Evolutionary conservation across 345 rosid genomes (phyloP).

Genomic region (Kernera saxatilis): DNA sequence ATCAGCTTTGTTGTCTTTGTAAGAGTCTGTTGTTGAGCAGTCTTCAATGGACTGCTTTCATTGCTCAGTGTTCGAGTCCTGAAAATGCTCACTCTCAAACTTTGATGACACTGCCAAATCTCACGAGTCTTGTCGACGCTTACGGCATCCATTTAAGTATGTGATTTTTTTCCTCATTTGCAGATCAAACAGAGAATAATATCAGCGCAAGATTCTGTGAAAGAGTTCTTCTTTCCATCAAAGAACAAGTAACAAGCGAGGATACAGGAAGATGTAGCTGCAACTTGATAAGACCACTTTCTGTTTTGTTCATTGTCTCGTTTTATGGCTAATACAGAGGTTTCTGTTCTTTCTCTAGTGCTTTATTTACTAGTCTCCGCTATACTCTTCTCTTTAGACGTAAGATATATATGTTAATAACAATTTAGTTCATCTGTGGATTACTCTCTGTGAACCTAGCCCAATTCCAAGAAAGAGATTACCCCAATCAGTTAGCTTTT

Average conservation of each 20-base stretch:
- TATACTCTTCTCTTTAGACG: neutral
- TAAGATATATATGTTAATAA: neutral
- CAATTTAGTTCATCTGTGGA: neutral
- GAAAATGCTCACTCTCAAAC: neutral
- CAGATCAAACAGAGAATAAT: conserved; percentile 66
- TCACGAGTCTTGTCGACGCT: neutral
- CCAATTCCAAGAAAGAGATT: neutral
- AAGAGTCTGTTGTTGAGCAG: neutral
- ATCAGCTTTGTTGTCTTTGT: neutral
- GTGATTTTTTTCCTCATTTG: conserved; percentile 1
- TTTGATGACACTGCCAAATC: neutral
- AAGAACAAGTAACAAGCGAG: conserved; percentile 27
- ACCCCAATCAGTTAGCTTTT: neutral
- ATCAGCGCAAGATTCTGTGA: conserved; percentile 52
- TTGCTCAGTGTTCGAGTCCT: neutral
- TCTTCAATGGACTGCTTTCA: neutral
- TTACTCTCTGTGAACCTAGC: neutral
- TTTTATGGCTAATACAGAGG: neutral
- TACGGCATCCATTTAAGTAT: too few relatives aligned
- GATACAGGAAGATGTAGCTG: neutral
- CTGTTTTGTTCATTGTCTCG: neutral
- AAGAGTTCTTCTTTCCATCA: conserved; percentile 55
- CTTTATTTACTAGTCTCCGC: neutral
- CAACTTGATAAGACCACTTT: neutral
- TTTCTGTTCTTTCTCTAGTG: neutral